Evolutionary conservation across 2,329 filamentous ascomycete genomes (phyloP).

Genomic region (Hysterium pulicare): DNA sequence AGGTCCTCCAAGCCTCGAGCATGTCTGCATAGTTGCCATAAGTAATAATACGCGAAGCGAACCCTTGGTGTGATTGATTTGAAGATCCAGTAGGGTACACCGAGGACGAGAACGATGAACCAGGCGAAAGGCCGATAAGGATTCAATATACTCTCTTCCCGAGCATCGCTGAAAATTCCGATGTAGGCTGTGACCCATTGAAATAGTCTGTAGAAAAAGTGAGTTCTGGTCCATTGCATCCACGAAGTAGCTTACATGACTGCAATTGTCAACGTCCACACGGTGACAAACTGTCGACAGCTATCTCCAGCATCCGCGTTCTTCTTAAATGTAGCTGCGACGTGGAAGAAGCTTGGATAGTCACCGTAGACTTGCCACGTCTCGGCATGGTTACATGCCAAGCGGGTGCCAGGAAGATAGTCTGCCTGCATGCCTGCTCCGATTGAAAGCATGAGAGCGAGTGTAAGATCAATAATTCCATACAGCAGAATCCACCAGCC

Average conservation of each 20-base stretch:
- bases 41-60: slow-evolving; percentile 8
- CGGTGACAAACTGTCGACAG: slow-evolving; percentile 11
- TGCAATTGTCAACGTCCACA: slow-evolving; percentile 7
- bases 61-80: slow-evolving; percentile 6
- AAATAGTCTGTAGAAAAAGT: slow-evolving; percentile 9
- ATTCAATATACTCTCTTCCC: slow-evolving; percentile 17
- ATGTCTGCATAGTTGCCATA: slow-evolving; percentile 5
- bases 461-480: slow-evolving; percentile 12
- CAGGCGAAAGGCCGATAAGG: slow-evolving; percentile 12
- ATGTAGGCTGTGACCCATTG: slow-evolving; percentile 15
- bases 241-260: slow-evolving; percentile 8
- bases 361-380: slow-evolving; percentile 10
- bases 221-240: too few relatives aligned
- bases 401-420: slow-evolving; percentile 10
- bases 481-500: slow-evolving; percentile 8
- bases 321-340: not conserved
- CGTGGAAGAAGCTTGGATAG: slow-evolving; percentile 13
- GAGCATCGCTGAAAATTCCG: slow-evolving; percentile 18
- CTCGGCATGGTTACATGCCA: slow-evolving; percentile 9
- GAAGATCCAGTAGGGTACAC: slow-evolving; percentile 2
- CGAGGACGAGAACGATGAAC: slow-evolving; percentile 7
- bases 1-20: slow-evolving; percentile 2
- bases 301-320: not conserved
- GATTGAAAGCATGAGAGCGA: slow-evolving; percentile 7
- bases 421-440: slow-evolving; percentile 10